phyloP scores from a whole-genome alignment of 2,329 filamentous ascomycete genomes.

The Cylindrodendrum hubeiense region DNA sequence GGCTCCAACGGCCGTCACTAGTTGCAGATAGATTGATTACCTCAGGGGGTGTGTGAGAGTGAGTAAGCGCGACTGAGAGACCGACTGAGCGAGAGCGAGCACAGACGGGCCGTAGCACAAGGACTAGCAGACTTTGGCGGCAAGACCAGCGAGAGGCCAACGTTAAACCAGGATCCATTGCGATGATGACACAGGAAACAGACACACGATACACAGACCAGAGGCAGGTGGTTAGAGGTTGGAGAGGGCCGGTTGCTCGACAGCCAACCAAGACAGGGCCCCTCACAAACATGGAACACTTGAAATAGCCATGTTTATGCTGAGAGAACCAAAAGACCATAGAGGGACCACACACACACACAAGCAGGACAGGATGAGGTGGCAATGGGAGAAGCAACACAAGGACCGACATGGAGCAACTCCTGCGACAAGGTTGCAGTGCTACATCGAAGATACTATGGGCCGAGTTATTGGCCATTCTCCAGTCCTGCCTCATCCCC shows the following conservation, averaged over 20 bases:
- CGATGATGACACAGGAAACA: constrained; percentile 1
- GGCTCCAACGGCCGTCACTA: background rate
- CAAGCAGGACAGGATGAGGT: background rate
- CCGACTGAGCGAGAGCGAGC: constrained; percentile 7
- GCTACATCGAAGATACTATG: background rate
- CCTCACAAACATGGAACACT: constrained; percentile 20
- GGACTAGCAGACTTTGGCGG: background rate
- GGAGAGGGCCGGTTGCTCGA: background rate
- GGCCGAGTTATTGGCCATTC: background rate
- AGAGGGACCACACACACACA: background rate
- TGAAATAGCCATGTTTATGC: constrained; percentile 3
- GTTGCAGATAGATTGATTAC: constrained; percentile 25
- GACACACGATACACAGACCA: constrained; percentile 6
- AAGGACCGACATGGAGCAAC: background rate
- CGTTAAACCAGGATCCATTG: constrained; percentile 5
- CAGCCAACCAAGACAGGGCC: constrained; percentile 19
- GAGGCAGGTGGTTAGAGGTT: background rate
- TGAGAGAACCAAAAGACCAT: constrained; percentile 1
- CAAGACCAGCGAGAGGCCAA: background rate
- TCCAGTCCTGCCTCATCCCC: background rate
- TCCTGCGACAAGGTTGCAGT: background rate
- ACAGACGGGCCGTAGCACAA: constrained; percentile 1
- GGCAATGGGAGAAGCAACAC: constrained; percentile 12
- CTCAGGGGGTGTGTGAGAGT: background rate
- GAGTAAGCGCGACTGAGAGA: too few species aligned